phyloP scores from a whole-genome alignment of 768 basidiomycete species.

The Dioszegia crocea region DNA sequence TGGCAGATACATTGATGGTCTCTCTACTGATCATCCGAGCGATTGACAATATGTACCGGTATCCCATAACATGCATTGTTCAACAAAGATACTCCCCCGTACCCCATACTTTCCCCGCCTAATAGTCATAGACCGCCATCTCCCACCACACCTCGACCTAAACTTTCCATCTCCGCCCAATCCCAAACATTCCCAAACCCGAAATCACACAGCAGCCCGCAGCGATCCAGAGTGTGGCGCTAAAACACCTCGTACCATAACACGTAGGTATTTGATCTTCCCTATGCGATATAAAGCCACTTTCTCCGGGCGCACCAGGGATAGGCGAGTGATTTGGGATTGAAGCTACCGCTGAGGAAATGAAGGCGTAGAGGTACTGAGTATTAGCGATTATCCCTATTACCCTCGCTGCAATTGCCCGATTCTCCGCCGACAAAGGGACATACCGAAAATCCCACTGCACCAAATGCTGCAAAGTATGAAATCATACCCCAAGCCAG shows the following conservation, averaged over 20 bases:
- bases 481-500: constrained; percentile 49
- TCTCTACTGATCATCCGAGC: too few species aligned
- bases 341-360: constrained; percentile 18
- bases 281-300: not conserved
- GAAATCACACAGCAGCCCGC: constrained; percentile 34
- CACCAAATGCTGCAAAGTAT: constrained; percentile 47
- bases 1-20: too few species aligned
- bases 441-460: constrained; percentile 45
- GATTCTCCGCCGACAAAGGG: not conserved
- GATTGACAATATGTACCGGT: not conserved
- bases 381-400: too few species aligned
- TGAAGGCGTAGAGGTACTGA: constrained; percentile 45
- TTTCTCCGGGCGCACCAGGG: not conserved
- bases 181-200: constrained; percentile 25
- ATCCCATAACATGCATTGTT: not conserved
- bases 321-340: constrained; percentile 6
- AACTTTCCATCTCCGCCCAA: constrained; percentile 45
- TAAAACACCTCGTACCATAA: constrained; percentile 44
- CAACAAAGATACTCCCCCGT: too few species aligned
- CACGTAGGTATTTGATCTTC: constrained; percentile 18
- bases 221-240: constrained; percentile 35
- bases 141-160: constrained; percentile 4
- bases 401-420: too few species aligned
- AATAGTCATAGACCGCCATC: not conserved
- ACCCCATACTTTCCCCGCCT: too few species aligned